These are phyloP conservation scores for Monosporascus sp. DNA, from an alignment of 2,329 filamentous ascomycete genomes.

Conservation along the genomic window DNA sequence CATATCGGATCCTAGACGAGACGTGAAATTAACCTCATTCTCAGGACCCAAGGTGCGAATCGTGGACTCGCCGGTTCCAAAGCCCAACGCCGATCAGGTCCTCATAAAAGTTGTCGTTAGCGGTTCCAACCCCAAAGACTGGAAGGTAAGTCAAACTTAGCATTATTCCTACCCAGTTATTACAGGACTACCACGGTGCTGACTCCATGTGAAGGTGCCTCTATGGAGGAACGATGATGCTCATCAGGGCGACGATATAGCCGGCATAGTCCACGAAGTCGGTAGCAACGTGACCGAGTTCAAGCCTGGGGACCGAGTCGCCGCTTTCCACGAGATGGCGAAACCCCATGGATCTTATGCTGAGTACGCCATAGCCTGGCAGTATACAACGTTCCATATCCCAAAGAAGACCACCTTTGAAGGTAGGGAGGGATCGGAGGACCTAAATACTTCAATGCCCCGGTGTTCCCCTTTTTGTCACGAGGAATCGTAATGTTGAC, in stretches of 20 bases:
- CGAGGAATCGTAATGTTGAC: not conserved
- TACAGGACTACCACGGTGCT: too few species aligned
- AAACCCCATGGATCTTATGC: constrained; percentile 50
- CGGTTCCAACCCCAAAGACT: constrained; percentile 44
- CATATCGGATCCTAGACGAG: not conserved
- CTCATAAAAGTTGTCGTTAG: constrained; percentile 38
- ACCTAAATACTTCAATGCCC: too few species aligned
- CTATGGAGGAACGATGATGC: constrained; percentile 13
- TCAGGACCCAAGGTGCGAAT: constrained; percentile 30
- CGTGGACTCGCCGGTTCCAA: constrained; percentile 35
- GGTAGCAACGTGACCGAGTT: constrained; percentile 53
- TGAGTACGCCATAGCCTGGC: constrained; percentile 54
- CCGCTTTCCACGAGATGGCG: constrained; percentile 47
- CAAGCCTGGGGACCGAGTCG: constrained; percentile 44
- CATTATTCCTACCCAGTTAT: not conserved
- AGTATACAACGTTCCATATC: constrained; percentile 53
- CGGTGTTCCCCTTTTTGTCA: not conserved
- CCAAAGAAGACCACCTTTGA: constrained; percentile 45
- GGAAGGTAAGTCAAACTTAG: constrained; percentile 12
- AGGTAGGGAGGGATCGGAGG: constrained; percentile 21
- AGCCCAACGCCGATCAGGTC: constrained; percentile 33
- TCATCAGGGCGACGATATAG: constrained; percentile 52
- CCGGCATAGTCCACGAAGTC: constrained; percentile 49
- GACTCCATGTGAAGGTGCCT: constrained; percentile 23
- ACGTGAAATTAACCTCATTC: not conserved